These are phyloP conservation scores for Fragaria ananassa DNA, from an alignment of 306 rosid genomes.

Conservation along the genomic window DNA sequence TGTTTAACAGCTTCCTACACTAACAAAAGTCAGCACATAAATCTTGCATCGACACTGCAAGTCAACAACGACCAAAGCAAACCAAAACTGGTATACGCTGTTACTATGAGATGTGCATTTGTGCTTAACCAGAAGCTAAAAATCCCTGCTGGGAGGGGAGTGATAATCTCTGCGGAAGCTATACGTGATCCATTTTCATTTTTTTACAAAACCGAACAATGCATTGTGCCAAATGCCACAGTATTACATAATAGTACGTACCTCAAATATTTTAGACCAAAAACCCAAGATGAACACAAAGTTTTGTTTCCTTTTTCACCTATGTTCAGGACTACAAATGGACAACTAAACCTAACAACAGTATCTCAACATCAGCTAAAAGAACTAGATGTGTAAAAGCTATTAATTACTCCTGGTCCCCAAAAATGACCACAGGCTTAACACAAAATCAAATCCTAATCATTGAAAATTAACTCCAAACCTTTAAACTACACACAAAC, in stretches of 20 bases:
- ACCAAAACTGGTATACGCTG: too few species aligned
- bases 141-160: neutral
- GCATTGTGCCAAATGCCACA: neutral
- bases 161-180: neutral
- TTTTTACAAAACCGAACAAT: neutral
- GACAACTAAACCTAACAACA: neutral
- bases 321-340: neutral
- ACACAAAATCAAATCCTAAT: neutral
- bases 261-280: neutral
- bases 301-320: neutral
- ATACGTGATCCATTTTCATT: neutral
- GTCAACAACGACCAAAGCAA: neutral
- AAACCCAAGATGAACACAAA: neutral
- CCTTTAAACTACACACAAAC: too few species aligned
- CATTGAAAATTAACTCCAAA: constrained; percentile 15
- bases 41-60: neutral
- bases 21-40: neutral
- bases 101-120: neutral
- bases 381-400: neutral
- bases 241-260: neutral
- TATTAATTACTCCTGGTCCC: constrained; percentile 9
- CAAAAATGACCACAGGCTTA: constrained; percentile 4
- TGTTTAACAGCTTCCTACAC: neutral
- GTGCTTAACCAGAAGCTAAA: neutral
- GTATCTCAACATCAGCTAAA: neutral